Conservation (phyloP, 495 filamentous ascomycete genomes). For the Xylona heveae region DNA sequence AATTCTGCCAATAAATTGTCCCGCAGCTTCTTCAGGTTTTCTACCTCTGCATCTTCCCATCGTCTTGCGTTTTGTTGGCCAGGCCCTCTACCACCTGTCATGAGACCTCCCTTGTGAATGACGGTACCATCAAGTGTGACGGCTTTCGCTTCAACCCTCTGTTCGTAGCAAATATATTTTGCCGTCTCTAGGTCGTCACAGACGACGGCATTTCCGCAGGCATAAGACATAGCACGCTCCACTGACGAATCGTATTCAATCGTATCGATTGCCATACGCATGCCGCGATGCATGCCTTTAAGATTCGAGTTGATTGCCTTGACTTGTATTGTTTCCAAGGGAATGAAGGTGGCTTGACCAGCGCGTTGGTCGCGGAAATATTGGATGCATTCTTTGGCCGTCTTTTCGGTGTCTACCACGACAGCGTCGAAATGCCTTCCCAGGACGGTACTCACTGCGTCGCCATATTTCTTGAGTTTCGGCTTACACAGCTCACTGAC, state of each 20-base stretch:
- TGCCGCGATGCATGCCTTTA: slow-evolving; percentile 67
- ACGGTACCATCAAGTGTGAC: slow-evolving; percentile 83
- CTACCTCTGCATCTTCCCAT: slow-evolving; percentile 78
- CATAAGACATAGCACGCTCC: slow-evolving; percentile 82
- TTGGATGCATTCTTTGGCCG: slow-evolving; percentile 80
- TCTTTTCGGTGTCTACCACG: slow-evolving; percentile 92
- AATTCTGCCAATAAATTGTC: slow-evolving; percentile 58
- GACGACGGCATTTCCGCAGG: slow-evolving; percentile 87
- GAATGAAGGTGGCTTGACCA: slow-evolving; percentile 77
- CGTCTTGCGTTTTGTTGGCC: slow-evolving; percentile 52
- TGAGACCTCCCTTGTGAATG: slow-evolving; percentile 90
- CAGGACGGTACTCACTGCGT: slow-evolving; percentile 78
- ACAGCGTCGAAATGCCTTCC: slow-evolving; percentile 87
- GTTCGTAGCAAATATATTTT: slow-evolving; percentile 73
- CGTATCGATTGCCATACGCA: slow-evolving; percentile 84
- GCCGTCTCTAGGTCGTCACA: slow-evolving; percentile 75
- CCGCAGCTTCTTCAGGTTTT: slow-evolving; percentile 47
- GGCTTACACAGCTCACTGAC: slow-evolving; percentile 86
- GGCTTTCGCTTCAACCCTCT: slow-evolving; percentile 72
- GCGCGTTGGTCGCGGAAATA: slow-evolving; percentile 78
- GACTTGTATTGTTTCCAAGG: slow-evolving; percentile 91
- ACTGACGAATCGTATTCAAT: slow-evolving; percentile 79
- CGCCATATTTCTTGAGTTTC: slow-evolving; percentile 87
- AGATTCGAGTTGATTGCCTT: slow-evolving; percentile 70
- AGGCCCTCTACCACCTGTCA: slow-evolving; percentile 79